Conservation (phyloP, 1,139 yeast species). For the Pichiaceae sp. region DNA sequence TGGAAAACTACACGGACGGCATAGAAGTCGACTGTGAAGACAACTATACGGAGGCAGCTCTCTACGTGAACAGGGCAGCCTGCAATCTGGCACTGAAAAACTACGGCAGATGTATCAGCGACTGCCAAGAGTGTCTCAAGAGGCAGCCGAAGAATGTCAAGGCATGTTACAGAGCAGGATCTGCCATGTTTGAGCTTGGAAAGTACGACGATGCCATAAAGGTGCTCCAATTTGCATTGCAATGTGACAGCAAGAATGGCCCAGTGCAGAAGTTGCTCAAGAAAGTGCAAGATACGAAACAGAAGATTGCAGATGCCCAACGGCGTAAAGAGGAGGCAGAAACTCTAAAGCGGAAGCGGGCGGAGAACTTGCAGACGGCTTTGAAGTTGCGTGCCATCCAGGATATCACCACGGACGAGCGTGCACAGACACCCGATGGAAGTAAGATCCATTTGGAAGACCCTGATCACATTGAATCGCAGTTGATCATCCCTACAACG, state of each 20-base stretch:
- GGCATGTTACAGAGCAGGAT: slow-evolving; percentile 80
- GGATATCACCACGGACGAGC: slow-evolving; percentile 39
- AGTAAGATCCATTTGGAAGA: slow-evolving; percentile 55
- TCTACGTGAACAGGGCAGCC: slow-evolving; percentile 81
- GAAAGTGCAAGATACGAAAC: slow-evolving; percentile 32
- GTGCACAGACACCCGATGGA: slow-evolving; percentile 41
- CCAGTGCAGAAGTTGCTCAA: slow-evolving; percentile 39
- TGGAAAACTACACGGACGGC: slow-evolving; percentile 74
- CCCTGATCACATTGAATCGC: slow-evolving; percentile 66
- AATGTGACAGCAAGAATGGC: slow-evolving; percentile 48
- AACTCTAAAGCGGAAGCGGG: slow-evolving; percentile 26
- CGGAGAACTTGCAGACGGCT: slow-evolving; percentile 41
- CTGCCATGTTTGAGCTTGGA: slow-evolving; percentile 64
- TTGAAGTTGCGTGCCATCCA: slow-evolving; percentile 46
- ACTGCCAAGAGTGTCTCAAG: slow-evolving; percentile 65
- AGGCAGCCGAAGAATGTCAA: slow-evolving; percentile 66
- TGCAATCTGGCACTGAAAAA: slow-evolving; percentile 81
- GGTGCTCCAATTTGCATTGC: slow-evolving; percentile 56
- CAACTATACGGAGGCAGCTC: slow-evolving; percentile 46
- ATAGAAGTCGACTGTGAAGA: slow-evolving; percentile 60
- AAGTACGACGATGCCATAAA: slow-evolving; percentile 66
- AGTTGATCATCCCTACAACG: slow-evolving; percentile 71
- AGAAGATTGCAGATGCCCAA: slow-evolving; percentile 17
- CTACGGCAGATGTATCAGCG: slow-evolving; percentile 79
- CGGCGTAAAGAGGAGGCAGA: slow-evolving; percentile 8